Conservation (phyloP, 1,284 basidiomycete species). For the Agaricales sp. region DNA sequence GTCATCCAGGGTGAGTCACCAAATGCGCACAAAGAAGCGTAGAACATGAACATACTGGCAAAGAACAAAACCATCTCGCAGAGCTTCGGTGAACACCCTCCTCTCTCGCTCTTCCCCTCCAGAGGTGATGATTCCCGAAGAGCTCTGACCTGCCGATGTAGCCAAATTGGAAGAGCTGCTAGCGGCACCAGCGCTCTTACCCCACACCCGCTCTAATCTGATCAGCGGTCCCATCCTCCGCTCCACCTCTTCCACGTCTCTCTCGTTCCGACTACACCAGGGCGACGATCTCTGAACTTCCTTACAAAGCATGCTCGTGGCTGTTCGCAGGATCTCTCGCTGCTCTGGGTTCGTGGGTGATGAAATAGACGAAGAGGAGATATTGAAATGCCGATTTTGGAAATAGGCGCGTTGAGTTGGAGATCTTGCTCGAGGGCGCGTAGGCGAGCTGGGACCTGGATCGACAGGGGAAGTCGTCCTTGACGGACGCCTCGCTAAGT, state of each 20-base stretch:
- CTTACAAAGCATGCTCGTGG: constrained; percentile 50
- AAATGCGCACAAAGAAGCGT: constrained; percentile 10
- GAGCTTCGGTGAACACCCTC: constrained; percentile 58
- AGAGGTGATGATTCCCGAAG: constrained; percentile 29
- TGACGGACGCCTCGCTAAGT: not conserved
- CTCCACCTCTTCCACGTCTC: constrained; percentile 69
- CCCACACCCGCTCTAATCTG: constrained; percentile 67
- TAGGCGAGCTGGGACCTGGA: constrained; percentile 28
- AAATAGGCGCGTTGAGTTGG: constrained; percentile 29
- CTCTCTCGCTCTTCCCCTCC: constrained; percentile 67
- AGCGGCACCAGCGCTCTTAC: constrained; percentile 26
- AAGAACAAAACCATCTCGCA: constrained; percentile 77
- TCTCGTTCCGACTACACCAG: constrained; percentile 28
- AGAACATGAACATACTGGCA: constrained; percentile 60
- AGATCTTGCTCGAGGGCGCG: constrained; percentile 7
- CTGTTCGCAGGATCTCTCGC: constrained; percentile 53
- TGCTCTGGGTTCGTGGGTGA: constrained; percentile 38
- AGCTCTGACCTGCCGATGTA: constrained; percentile 19
- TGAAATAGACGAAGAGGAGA: constrained; percentile 42
- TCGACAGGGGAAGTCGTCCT: constrained; percentile 22
- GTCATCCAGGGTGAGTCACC: constrained; percentile 12
- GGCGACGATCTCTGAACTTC: constrained; percentile 43
- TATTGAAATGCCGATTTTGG: constrained; percentile 41
- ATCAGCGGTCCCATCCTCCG: constrained; percentile 46
- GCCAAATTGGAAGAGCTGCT: constrained; percentile 34